Base-by-base conservation (phyloP, 169 alveolate genomes). In the Plasmodium gaboni region DNA sequence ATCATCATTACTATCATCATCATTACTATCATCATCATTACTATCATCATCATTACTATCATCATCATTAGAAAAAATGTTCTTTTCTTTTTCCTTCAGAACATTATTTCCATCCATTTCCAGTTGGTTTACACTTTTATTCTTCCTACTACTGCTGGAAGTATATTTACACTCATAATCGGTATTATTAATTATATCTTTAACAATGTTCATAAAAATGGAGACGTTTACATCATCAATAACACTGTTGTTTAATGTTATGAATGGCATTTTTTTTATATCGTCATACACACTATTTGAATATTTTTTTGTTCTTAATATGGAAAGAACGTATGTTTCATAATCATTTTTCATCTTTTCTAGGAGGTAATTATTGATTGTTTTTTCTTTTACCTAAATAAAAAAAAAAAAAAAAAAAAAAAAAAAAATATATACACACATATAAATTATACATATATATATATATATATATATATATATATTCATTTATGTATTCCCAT, bases 281-380 rank as follows among this genome's bases (percentile, higher is more conserved):
- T 80, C 90, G 2, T 80, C 90, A 22, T 60, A 57, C 28, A 67
- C 42, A 26, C 61, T 80, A 53, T 59, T 80, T 1, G 90, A 80
- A 26, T 26, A 32, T 1, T 28, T 17, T 48, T 80, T 80, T 9
- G 51, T 80, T 5, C 28, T 38, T 19, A 80, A 46, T n/a, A 80
- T 5, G 24, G 73, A 55, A 28, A n/a, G 19, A n/a, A 80, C 57
- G 48, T 80, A 61, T 0, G 42, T 15, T 46, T 67, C 83, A 38
- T 80, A 80, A 6, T 80, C 55, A 9, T 46, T 22, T 32, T 80
- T 80, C 83, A 80, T 67, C 65, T 51, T 67, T 50, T 80, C 73
- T 9, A 80, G 50, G 10, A 80, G 15, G 24, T 53, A 53, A n/a
- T 80, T 80, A 26, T 12, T 68, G 32, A 80, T 80, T 22, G 46